Base-by-base conservation (phyloP, 306 rosid species). In the Dicorynia guianensis region DNA sequence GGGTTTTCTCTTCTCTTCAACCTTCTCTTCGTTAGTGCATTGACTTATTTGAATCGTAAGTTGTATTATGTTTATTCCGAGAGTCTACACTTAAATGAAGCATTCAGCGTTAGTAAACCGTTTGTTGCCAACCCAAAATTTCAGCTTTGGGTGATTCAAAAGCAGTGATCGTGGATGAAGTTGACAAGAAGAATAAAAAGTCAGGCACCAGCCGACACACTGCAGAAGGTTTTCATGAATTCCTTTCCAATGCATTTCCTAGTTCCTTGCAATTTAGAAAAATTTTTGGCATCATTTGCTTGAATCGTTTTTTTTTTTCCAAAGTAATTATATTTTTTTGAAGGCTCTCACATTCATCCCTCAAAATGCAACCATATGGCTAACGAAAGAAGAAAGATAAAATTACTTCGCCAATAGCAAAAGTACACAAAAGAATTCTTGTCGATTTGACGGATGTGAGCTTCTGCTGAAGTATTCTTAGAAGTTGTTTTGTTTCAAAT, bases 1-100 rank as follows among this genome's bases (percentile, higher is more conserved):
- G 96, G 90, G 43, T 93, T 85, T 72, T 72, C 87, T 75, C 74
- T 93, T 73, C 84, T 93, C 39, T 88, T 84, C 87, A 90, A 87
- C 81, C 12, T 85, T 66, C 65, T 88, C 18, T 85, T 81, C 69
- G 47, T 87, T 35, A 78, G 35, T 44, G 92, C 96, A 68, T 67
- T 93, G 80, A 79, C 91, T 15, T 88, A 53, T 69, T 30, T 93
- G 72, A 88, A 81, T 47, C 91, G 96, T 93, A 81, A 84, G 87
- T 81, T 54, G 58, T 47, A 57, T 4, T 3, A 10, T 40, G 75
- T 71, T 64, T 25, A 58, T 77, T 60, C 72, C 18, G 14, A 63
- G 25, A 35, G n/a, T 49, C 3, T 5, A 3, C 52, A 15, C 72
- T 13, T 65, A 14, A 75, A 57, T 61, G 35, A 48, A 56, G 2